A percentile compares a stretch with the other conserved stretches of the same genome.
Conservation (phyloP, 2,329 filamentous ascomycete genomes). For the Microsporum audouinii region DNA sequence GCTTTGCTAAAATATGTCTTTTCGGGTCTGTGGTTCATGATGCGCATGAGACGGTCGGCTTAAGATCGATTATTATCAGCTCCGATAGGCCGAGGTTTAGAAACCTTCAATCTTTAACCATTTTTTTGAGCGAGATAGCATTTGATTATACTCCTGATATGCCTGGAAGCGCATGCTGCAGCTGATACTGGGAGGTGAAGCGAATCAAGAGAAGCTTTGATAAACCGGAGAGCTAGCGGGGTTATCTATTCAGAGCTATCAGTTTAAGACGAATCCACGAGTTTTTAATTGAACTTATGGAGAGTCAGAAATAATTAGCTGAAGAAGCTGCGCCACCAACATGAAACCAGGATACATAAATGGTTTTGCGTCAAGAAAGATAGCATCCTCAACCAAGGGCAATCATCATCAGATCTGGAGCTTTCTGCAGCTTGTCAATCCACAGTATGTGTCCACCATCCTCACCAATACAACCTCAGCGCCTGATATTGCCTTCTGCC, state of each 20-base stretch:
- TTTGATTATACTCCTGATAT: too few species aligned
- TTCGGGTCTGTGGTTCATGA: too few species aligned
- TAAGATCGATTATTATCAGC: too few species aligned
- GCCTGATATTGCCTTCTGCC: too few species aligned
- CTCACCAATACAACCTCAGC: too few species aligned
- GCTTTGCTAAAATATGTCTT: too few species aligned
- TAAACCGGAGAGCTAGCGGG: neutral
- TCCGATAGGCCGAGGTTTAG: too few species aligned
- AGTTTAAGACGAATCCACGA: neutral
- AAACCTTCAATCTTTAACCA: too few species aligned
- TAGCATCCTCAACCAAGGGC: neutral
- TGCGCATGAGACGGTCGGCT: too few species aligned
- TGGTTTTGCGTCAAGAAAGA: neutral
- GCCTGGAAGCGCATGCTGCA: too few species aligned
- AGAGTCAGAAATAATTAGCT: neutral
- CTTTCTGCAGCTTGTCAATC: neutral
- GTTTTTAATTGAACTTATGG: neutral
- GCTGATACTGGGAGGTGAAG: too few species aligned
- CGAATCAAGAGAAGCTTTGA: neutral
- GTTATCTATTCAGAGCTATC: neutral
- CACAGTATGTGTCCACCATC: neutral
- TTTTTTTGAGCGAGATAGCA: too few species aligned
- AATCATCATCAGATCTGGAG: neutral
- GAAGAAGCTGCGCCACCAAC: neutral
- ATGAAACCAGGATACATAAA: neutral